Base-by-base conservation (phyloP, 768 basidiomycete species). In the Hortiboletus campestris region DNA sequence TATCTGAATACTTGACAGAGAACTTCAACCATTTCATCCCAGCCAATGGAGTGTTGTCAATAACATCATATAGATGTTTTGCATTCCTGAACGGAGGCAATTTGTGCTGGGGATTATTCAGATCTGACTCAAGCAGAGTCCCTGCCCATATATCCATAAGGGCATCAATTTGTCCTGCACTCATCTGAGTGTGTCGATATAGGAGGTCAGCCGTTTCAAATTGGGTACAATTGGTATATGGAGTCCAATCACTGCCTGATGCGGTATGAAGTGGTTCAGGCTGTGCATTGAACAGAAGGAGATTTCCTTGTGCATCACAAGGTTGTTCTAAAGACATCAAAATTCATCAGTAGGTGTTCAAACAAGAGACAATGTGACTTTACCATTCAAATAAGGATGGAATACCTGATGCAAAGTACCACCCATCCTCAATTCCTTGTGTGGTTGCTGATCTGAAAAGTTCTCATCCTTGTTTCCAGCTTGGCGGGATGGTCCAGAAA, bases 151-250 rank as follows among this genome's bases (percentile, higher is more conserved):
- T 54, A 28, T 63, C 47, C 25, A 66, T 53, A 9, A 69, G 55
- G 0, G 60, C 34, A 12, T 69, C 57, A 14, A 68, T 66, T 11
- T 63, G 50, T 16, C 35, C 45, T 4, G 49, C 61, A 29, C 64
- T 61, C 62, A 69, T 64, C 48, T 72, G 57, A 16, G 44, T 53
- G 6, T 25, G 22, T 12, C 13, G 34, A 44, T 61, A 69, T 11
- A 69, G 49, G 9, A 69, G 60, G 17, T 72, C 60, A 67, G 1
- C n/a, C n/a, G n/a, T n/a, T n/a, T n/a, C n/a, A n/a, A n/a, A n/a
- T n/a, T n/a, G n/a, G n/a, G n/a, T n/a, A n/a, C n/a, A n/a, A n/a
- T n/a, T n/a, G n/a, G n/a, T n/a, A n/a, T n/a, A n/a, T n/a, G 65
- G 67, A 5, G 49, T 39, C 67, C 67, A 69, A n/a, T 65, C 58